These are phyloP conservation scores for Tylopilus plumbeoviolaceoides DNA, from an alignment of 768 basidiomycete species.

Conservation along the genomic window DNA sequence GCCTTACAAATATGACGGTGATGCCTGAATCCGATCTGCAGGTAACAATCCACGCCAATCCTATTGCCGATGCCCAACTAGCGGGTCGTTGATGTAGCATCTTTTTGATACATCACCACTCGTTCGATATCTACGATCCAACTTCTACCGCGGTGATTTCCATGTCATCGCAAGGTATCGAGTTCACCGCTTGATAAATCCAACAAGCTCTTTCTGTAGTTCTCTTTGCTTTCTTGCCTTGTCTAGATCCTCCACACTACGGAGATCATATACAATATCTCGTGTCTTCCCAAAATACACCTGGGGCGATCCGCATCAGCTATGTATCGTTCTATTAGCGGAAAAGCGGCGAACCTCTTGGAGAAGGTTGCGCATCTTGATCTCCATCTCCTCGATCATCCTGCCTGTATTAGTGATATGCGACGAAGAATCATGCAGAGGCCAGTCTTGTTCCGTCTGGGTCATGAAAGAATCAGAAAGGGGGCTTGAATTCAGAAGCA, in stretches of 20 bases:
- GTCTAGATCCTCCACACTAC: conserved; percentile 83
- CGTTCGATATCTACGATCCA: conserved; percentile 1
- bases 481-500: conserved; percentile 4
- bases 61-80: conserved; percentile 73
- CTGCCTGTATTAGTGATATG: conserved; percentile 93
- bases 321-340: neutral
- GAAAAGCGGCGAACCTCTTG: conserved; percentile 57
- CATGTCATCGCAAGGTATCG: conserved; percentile 13
- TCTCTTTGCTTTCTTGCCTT: conserved; percentile 76
- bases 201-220: conserved; percentile 86
- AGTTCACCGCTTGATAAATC: conserved; percentile 69
- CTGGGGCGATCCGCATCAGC: conserved; percentile 34
- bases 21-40: conserved; percentile 27
- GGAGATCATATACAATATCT: conserved; percentile 89
- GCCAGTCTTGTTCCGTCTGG: conserved; percentile 84
- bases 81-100: conserved; percentile 21
- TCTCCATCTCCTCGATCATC: conserved; percentile 99
- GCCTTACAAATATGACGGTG: neutral
- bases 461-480: conserved; percentile 4
- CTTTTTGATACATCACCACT: neutral
- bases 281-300: conserved; percentile 97
- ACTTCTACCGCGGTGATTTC: conserved; percentile 6
- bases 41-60: conserved; percentile 92
- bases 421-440: conserved; percentile 71
- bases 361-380: conserved; percentile 95